A percentile compares a stretch with the other conserved stretches of the same genome.
Conservation (phyloP, 106 monocot genomes). For the Allium cepa region DNA sequence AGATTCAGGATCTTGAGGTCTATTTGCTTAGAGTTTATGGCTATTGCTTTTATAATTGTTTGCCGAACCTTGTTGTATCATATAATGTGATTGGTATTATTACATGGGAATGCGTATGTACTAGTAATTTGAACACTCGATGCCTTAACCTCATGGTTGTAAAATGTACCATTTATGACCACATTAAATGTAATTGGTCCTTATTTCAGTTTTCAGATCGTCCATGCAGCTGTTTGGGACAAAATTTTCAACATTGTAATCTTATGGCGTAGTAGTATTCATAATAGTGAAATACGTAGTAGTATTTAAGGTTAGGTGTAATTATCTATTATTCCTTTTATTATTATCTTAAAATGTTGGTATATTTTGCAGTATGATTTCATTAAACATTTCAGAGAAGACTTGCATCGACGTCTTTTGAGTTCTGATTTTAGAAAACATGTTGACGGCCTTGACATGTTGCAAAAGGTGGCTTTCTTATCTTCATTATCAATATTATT, state of each 20-base stretch:
- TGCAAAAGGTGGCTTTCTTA: conserved; percentile 67
- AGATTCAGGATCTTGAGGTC: conserved; percentile 97
- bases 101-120: too few relatives aligned
- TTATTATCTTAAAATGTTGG: neutral
- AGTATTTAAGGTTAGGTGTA: neutral
- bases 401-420: conserved; percentile 70
- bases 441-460: conserved; percentile 92
- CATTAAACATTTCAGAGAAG: conserved; percentile 85
- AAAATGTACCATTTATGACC: too few relatives aligned
- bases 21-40: conserved; percentile 1
- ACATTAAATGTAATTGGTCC: too few relatives aligned
- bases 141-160: too few relatives aligned
- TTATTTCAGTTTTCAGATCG: neutral
- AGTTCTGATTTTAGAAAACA: conserved; percentile 97
- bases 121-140: too few relatives aligned
- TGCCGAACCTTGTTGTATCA: too few relatives aligned
- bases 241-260: neutral
- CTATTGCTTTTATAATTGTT: too few relatives aligned
- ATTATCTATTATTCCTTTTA: neutral
- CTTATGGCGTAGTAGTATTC: too few relatives aligned
- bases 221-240: neutral
- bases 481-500: neutral
- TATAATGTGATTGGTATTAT: too few relatives aligned
- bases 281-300: too few relatives aligned
- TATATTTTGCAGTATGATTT: conserved; percentile 60